Conservation (phyloP, 2,329 filamentous ascomycete genomes). For the Exophiala phaeomuriformis region DNA sequence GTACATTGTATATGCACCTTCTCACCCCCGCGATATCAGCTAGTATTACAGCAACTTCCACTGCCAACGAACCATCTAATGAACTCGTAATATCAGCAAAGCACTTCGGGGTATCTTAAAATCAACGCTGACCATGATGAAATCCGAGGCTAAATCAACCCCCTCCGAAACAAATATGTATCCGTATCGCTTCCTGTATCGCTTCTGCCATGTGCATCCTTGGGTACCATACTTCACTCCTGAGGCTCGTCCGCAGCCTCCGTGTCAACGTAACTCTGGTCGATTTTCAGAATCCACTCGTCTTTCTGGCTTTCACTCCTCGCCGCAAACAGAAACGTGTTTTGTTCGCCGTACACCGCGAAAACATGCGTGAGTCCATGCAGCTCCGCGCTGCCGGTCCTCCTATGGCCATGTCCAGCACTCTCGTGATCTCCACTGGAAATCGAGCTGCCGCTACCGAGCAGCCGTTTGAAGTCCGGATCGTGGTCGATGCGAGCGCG, state of each 20-base stretch:
- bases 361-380: conserved; percentile 65
- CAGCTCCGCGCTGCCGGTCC: conserved; percentile 25
- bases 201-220: background rate
- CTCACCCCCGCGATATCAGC: no score
- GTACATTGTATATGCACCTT: no score
- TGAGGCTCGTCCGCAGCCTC: conserved; percentile 10
- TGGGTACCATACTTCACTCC: no score
- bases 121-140: background rate
- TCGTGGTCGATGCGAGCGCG: conserved; percentile 89
- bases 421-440: conserved; percentile 17
- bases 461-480: conserved; percentile 73
- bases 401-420: conserved; percentile 25
- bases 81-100: background rate
- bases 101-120: background rate
- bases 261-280: conserved; percentile 61
- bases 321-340: conserved; percentile 90
- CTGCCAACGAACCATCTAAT: background rate
- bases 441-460: conserved; percentile 45
- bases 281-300: conserved; percentile 94
- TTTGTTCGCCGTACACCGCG: conserved; percentile 87
- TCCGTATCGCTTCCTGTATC: background rate
- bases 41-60: no score
- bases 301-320: conserved; percentile 85
- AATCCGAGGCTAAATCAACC: background rate
- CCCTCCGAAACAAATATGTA: background rate